Base-by-base conservation (phyloP, 2,329 filamentous ascomycete species). In the Trichothecium roseum region DNA sequence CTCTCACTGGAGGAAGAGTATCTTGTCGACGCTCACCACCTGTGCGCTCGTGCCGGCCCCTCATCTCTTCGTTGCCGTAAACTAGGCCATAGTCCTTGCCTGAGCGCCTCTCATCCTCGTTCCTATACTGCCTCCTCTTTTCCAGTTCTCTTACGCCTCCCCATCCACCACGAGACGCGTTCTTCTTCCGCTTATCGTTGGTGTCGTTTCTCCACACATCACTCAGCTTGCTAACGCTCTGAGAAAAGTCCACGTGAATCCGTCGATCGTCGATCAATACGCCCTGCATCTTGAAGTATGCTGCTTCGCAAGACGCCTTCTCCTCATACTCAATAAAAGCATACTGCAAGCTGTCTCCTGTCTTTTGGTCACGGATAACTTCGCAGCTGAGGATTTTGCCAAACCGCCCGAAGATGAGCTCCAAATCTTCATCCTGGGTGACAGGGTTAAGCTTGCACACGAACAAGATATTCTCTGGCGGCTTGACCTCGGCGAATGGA, bases 371-470 rank as follows among this genome's bases (percentile, higher is more conserved):
- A 33, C 89, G 74, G 42, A 98, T 95, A 24, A 98, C 84, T 60
- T 98, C 91, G 54, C 91, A 98, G 32, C 86, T 94, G 17, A 96
- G 59, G 29, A 98, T 94, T 52, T 82, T 89, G 46, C 91, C 91
- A 49, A 98, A 98, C 1, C 91, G 88, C 38, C 85, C 89, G 60
- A 98, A 98, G 43, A 98, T 96, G 44, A 96, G 72, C 55, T 95
- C 82, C 32, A 98, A 68, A 54, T 98, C 91, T 51, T 94, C 83
- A 51, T 95, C 89, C 52, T 85, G 83, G 8, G 91, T 98, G 32
- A 98, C 87, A 0, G 91, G 91, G 49, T 98, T 98, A 30, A 98
- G 69, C 57, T 98, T 98, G 79, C 91, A 98, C 30, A 98, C 88
- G 54, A 98, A 98, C 2, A 98, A 69, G 12, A 98, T 80, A 56